Evolutionary conservation across 176 grass and related monocot species (phyloP), one percentile per base, ranked within the genome.

Genomic region (Triticum dicoccoides): DNA sequence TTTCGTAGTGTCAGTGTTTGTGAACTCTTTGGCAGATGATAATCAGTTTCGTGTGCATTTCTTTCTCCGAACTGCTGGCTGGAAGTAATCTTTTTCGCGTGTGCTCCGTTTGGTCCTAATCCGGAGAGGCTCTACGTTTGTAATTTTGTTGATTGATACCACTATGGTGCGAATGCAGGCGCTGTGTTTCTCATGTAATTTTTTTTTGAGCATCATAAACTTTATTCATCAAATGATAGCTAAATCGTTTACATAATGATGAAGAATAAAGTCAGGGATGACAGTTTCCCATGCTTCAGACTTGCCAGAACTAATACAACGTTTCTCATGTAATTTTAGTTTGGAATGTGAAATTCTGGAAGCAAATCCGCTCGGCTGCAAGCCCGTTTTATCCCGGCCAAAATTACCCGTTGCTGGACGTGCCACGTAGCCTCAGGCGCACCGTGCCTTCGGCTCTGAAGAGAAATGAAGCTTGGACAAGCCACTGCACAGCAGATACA

Each of bases 341-440:
- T 47, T 47, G 12, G 45, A 49, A 49, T 49, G 45, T 14, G 45
- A 49, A 49, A 49, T 14, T 45, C 44, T 45, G 44, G 44, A 14
- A 49, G 45, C 12, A 14, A 49, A 49, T 47, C 11, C 11, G 1
- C 3, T 47, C 11, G 44, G 44, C 44, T 49, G 12, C 51, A 54
- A 18, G 2, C 18, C 2, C 4, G 7, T 82, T 27, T 38, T 62
- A 11, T 12, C 70, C 2, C 1, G 8, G 1, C 12, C 80, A 68
- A 68, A 80, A 37, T 79, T 82, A 27, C 81, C 62, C 29, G 82
- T 32, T 69, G 47, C 37, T 37, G 62, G 78, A 27, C 13, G 49
- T 65, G 70, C 78, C 88, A 89, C 83, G 78, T 86, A 23, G 74
- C 32, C 38, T 3, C 17, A 58, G 6, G 63, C 15, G 33, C 32